Percentiles rank a stretch among this genome's conserved stretches.
Conservation (phyloP, 169 alveolate species). For the Plasmodium gallinaceum region DNA sequence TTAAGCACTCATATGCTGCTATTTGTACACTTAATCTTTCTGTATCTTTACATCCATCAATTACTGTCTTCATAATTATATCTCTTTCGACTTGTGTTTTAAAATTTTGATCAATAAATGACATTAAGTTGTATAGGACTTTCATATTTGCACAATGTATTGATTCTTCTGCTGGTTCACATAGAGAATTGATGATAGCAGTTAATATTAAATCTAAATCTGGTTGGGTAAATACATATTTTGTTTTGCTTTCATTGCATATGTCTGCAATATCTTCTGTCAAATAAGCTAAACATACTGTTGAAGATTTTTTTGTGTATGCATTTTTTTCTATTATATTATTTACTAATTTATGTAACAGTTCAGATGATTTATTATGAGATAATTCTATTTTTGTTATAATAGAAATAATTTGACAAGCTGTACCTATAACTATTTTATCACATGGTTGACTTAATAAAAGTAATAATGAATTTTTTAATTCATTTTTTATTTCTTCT, state of each 20-base stretch:
- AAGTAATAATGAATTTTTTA: constrained; percentile 82
- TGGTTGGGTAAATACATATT: constrained; percentile 81
- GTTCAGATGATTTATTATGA: constrained; percentile 90
- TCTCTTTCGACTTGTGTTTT: constrained; percentile 82
- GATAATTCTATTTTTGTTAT: constrained; percentile 89
- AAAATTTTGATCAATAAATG: constrained; percentile 83
- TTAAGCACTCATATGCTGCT: constrained; percentile 91
- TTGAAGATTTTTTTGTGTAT: constrained; percentile 85
- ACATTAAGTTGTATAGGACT: constrained; percentile 79
- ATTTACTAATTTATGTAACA: constrained; percentile 83
- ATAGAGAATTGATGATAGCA: constrained; percentile 84
- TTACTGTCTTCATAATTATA: constrained; percentile 84
- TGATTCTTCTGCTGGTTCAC: constrained; percentile 80
- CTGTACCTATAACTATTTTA: constrained; percentile 86
- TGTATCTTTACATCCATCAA: constrained; percentile 85
- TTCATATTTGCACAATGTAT: constrained; percentile 82
- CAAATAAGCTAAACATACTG: constrained; percentile 86
- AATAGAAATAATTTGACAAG: constrained; percentile 90
- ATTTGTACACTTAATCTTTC: constrained; percentile 84
- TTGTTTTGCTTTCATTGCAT: constrained; percentile 81
- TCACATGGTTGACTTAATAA: constrained; percentile 84
- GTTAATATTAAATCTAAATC: constrained; percentile 80
- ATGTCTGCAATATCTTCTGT: constrained; percentile 89
- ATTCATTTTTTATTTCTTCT: constrained; percentile 80
- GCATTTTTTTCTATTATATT: constrained; percentile 87